These are phyloP conservation scores for Tetraselmis chui DNA, from an alignment of 139 green algal species.

Conservation along the genomic window DNA sequence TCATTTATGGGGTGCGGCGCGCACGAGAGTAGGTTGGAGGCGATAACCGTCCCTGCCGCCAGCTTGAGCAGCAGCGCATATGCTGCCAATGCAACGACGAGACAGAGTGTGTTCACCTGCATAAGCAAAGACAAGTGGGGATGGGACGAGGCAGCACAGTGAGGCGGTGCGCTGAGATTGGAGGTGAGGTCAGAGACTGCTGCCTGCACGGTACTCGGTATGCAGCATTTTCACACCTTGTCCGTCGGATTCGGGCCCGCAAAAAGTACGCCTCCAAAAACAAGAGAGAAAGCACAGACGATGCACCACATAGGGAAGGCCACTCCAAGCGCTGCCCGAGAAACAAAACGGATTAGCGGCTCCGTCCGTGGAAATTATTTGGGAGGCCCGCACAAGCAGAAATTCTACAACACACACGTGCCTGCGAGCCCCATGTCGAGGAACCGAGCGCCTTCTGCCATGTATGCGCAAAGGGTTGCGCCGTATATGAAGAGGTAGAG, in stretches of 20 bases:
- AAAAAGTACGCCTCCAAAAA: not conserved
- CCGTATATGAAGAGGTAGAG: slow-evolving; percentile 17
- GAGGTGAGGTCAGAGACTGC: no score
- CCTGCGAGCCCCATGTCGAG: not conserved
- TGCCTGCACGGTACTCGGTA: no score
- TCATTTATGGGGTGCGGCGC: no score
- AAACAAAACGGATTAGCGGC: no score
- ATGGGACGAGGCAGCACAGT: no score
- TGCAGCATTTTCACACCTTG: no score
- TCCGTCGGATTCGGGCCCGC: not conserved
- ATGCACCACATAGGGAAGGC: not conserved
- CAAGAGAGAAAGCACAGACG: not conserved
- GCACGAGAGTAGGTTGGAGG: not conserved
- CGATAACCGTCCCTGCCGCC: not conserved
- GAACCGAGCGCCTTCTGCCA: slow-evolving; percentile 4
- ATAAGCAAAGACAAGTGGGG: no score
- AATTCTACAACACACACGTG: no score
- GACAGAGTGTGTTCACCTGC: slow-evolving; percentile 5
- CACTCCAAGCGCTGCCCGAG: not conserved
- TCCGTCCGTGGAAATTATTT: no score
- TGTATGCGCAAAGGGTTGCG: slow-evolving; percentile 10
- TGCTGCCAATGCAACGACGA: not conserved
- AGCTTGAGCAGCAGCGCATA: slow-evolving; percentile 4
- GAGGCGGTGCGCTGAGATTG: no score
- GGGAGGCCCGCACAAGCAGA: no score